phyloP scores from a whole-genome alignment of 164 flowering plant genomes.

The Liriodendron chinense region DNA sequence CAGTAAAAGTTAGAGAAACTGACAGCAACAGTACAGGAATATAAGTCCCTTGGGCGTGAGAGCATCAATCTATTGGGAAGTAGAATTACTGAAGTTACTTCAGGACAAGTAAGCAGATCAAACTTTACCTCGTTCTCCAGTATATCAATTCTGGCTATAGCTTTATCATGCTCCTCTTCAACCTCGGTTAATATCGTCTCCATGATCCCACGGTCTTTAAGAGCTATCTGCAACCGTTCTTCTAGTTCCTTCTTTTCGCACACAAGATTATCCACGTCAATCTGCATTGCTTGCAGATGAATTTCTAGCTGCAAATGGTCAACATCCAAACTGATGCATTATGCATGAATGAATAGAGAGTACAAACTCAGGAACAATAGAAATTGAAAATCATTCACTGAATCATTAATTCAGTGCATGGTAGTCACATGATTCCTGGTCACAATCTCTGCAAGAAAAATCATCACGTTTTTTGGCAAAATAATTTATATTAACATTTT shows the following conservation, averaged over 20 bases:
- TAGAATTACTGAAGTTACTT: too few species aligned
- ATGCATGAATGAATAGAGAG: neutral
- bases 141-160: constrained; percentile 44
- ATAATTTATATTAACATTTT: too few species aligned
- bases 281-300: constrained; percentile 42
- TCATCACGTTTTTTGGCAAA: neutral
- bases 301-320: constrained; percentile 50
- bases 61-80: too few species aligned
- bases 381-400: neutral
- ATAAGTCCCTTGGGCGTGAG: too few species aligned
- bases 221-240: constrained; percentile 32
- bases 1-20: too few species aligned
- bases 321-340: neutral
- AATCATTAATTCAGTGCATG: too few species aligned
- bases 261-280: constrained; percentile 48
- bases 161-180: constrained; percentile 68
- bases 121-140: constrained; percentile 48
- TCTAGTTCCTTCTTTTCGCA: constrained; percentile 54
- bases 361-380: neutral
- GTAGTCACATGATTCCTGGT: neutral
- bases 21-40: too few species aligned
- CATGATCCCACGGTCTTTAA: constrained; percentile 43
- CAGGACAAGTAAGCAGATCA: neutral
- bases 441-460: neutral
- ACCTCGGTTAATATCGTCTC: constrained; percentile 51